Evolutionary conservation across 2,329 filamentous ascomycete genomes (phyloP).

Genomic region (Nemania diffusa): DNA sequence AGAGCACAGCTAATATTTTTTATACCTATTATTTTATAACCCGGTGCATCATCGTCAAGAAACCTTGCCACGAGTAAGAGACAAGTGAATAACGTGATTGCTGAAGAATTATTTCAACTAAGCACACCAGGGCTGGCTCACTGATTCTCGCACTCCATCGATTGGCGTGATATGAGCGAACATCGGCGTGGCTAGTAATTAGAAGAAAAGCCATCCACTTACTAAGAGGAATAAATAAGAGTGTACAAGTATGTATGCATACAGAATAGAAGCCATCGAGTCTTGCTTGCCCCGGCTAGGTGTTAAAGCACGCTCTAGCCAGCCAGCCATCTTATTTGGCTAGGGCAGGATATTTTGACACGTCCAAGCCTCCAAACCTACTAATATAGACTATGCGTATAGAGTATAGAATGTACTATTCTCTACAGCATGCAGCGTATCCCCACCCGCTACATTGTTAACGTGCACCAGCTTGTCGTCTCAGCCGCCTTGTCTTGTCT

Average conservation of each 20-base stretch:
- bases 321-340: slow-evolving; percentile 18
- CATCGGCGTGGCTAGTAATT: slow-evolving; percentile 17
- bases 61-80: background rate
- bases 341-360: slow-evolving; percentile 14
- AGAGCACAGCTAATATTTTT: background rate
- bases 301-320: background rate
- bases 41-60: background rate
- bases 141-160: slow-evolving; percentile 19
- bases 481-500: background rate
- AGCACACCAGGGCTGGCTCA: slow-evolving; percentile 10
- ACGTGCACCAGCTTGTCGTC: slow-evolving; percentile 1
- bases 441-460: slow-evolving; percentile 29
- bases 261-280: background rate
- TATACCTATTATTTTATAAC: background rate
- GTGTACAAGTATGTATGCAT: background rate
- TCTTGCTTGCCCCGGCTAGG: slow-evolving; percentile 15
- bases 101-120: slow-evolving; percentile 21
- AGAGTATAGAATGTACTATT: background rate
- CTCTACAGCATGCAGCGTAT: background rate
- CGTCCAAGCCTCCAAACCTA: slow-evolving; percentile 22
- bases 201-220: slow-evolving; percentile 1
- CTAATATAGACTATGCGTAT: no score
- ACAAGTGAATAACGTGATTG: background rate
- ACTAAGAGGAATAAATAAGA: background rate
- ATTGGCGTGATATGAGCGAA: slow-evolving; percentile 20